Percentiles rank a stretch among this genome's conserved stretches.
phyloP scores from a whole-genome alignment of 1,284 basidiomycete genomes.

The Stygiomarasmius scandens region DNA sequence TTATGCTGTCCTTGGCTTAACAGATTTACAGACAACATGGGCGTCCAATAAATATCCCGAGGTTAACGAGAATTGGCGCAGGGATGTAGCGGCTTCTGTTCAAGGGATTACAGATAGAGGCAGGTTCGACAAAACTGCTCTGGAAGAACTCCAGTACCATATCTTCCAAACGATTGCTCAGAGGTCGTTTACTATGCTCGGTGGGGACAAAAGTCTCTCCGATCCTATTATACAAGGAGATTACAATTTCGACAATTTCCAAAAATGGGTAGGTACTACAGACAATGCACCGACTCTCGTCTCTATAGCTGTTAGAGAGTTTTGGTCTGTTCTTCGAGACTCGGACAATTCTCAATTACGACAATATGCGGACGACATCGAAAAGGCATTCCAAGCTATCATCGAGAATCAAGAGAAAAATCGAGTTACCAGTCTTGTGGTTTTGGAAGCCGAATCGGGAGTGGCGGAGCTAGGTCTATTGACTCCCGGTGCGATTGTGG shows the following conservation, averaged over 20 bases:
- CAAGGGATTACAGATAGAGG: background rate
- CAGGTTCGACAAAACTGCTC: background rate
- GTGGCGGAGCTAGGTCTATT: constrained; percentile 1
- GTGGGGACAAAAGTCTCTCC: background rate
- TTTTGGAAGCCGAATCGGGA: constrained; percentile 2
- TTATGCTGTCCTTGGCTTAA: background rate
- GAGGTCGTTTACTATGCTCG: background rate
- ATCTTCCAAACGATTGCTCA: constrained; percentile 3
- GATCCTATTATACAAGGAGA: background rate
- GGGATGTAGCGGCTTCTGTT: background rate
- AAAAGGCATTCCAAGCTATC: constrained; percentile 3
- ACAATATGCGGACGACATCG: background rate
- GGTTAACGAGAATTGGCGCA: constrained; percentile 2
- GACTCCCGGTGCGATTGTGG: background rate
- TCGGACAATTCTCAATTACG: background rate
- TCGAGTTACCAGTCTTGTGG: background rate
- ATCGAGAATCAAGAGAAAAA: background rate
- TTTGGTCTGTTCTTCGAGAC: constrained; percentile 6
- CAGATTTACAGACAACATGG: background rate
- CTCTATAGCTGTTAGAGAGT: background rate
- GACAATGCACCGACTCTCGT: background rate
- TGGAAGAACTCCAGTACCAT: background rate
- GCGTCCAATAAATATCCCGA: constrained; percentile 3
- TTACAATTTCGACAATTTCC: background rate
- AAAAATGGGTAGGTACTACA: background rate